These are phyloP conservation scores for Lipomyces yamanashiensis DNA, from an alignment of 805 yeast species.

Conservation along the genomic window DNA sequence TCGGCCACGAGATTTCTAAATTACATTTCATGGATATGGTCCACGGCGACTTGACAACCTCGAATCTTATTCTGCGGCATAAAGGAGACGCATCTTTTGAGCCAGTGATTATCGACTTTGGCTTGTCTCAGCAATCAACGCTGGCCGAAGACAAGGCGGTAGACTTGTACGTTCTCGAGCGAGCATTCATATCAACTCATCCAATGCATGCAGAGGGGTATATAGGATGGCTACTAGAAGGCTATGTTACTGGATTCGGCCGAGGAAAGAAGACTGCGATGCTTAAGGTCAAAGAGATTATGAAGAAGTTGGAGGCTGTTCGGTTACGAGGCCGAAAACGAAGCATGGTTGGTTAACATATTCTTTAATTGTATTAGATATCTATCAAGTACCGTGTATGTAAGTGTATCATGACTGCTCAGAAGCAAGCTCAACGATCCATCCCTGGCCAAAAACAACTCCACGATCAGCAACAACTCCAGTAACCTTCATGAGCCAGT, in stretches of 20 bases:
- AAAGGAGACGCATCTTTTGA: constrained; percentile 12
- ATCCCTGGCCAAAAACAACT: constrained; percentile 33
- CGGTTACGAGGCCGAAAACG: constrained; percentile 92
- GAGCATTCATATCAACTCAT: constrained; percentile 91
- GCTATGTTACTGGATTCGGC: constrained; percentile 52
- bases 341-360: constrained; percentile 79
- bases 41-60: constrained; percentile 94
- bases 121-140: constrained; percentile 75
- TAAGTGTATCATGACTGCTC: background rate
- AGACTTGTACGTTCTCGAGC: constrained; percentile 90
- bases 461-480: constrained; percentile 33
- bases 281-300: constrained; percentile 50
- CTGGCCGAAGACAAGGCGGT: constrained; percentile 93
- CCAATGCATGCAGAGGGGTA: constrained; percentile 70
- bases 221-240: constrained; percentile 71
- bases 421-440: constrained; percentile 24
- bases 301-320: constrained; percentile 76
- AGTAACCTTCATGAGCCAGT: constrained; percentile 32
- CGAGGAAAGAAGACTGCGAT: constrained; percentile 29
- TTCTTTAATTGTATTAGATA: background rate
- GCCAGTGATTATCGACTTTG: constrained; percentile 86
- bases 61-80: constrained; percentile 68
- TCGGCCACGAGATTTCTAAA: constrained; percentile 70
- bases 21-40: constrained; percentile 78
- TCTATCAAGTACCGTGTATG: background rate